Base-by-base conservation (phyloP, 2,329 filamentous ascomycete species). In the Aspergillus clavatus region DNA sequence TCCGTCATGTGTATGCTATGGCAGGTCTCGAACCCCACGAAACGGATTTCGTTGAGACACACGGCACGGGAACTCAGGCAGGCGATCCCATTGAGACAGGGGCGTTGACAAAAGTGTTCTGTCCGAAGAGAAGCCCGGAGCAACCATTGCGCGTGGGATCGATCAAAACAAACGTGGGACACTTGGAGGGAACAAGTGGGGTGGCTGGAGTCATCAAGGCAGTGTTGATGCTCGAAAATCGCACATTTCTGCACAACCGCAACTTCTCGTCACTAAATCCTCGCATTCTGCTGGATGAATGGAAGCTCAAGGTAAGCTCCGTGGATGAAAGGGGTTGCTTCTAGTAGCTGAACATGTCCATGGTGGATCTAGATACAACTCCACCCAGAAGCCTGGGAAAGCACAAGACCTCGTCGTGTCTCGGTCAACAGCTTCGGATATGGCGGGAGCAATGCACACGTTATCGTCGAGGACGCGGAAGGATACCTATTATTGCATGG, bases 381-480 rank as follows among this genome's bases (percentile, higher is more conserved):
- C 11, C 22, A 48, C n/a, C 41, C 50, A n/a, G 51, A 51, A 12
- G 41, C 45, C 7, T 59, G 52, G 53, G 46, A 53, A 2, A 47
- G 28, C n/a, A 12, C 36, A 4, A 40, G 44, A 19, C 45, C 46
- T 7, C 54, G 47, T 40, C 51, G 57, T 14, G 52, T 51, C 3
- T 57, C 54, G 12, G 59, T 73, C 39, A 72, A 71, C 48, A 69
- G 65, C 5, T 74, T 74, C 44, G 73, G 72, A 2, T 74, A 71
- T 19, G 72, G 73, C 12, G 73, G 73, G 29, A 67, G 68, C 12
- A 75, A 74, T 46, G 68, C 66, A 0, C 73, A 76, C 46, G 59
- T 62, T 3, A 67, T 75, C 11, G 48, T 76, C 4, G 65, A 68
- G 43, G 55, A 60, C 33, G 38, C 52, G 4, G 14, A 28, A 3